Evolutionary conservation across 75 land plant genomes (phyloP), one percentile per base, ranked within the genome.

Genomic region (Cryptomeria japonica): DNA sequence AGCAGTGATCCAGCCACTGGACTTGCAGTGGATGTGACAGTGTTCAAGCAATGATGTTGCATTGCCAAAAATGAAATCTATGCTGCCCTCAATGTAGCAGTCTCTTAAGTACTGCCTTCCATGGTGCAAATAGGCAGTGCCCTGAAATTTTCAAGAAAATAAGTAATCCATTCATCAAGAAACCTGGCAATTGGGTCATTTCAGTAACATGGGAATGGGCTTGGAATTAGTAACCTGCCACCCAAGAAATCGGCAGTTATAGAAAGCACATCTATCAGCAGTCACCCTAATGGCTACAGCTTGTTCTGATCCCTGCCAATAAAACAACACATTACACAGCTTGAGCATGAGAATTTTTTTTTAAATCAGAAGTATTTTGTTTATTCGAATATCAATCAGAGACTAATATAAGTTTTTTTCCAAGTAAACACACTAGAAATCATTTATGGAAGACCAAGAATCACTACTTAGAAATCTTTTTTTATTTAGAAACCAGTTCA

Each of bases 281-380:
- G 97, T 96, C 31, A 96, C 96, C 70, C 99, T 88, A 46, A 97
- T 87, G n/a, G 99, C 99, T 72, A 97, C 99, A 82, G 97, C 99
- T 86, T 97, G 97, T 2, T 95, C 97, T 3, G 99, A 97, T 64
- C 97, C 99, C 94, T 96, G 93, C 15, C 3, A 11, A 77, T 77
- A 37, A 34, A 36, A 3, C 42, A 77, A 38, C 4, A 14, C 18
- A 77, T 1, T 36, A 15, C 80, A 77, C 16, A 37, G 12, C 80
- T 5, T 77, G 3, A 37, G 14, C 16, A 44, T 44, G 46, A 44
- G 41, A 44, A 44, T 44, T 3, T 44, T 44, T 44, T 44, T 5
- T 42, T 42, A 42, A 42, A 42, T n/a, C n/a, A n/a, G n/a, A n/a
- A n/a, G n/a, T n/a, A n/a, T n/a, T n/a, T n/a, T n/a, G n/a, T n/a